These are phyloP conservation scores for Cyberlindnera mycetangii DNA, from an alignment of 805 yeast genomes.

Conservation along the genomic window DNA sequence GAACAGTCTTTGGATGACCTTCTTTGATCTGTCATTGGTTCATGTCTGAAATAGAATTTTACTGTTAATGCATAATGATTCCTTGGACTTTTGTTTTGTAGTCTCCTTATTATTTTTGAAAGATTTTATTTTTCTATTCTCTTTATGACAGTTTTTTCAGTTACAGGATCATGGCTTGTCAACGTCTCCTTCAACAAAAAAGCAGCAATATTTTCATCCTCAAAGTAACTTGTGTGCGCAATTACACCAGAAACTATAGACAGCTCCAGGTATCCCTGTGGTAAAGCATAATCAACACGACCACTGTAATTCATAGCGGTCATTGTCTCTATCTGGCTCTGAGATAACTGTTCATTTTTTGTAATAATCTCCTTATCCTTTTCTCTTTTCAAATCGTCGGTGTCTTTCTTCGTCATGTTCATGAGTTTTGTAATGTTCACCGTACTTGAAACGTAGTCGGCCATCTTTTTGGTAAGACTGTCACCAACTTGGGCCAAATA, in stretches of 20 bases:
- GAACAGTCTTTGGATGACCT: constrained; percentile 79
- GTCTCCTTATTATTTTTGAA: no score
- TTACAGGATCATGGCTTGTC: constrained; percentile 24
- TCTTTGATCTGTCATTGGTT: constrained; percentile 16
- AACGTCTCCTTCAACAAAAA: constrained; percentile 65
- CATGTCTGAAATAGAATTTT: no score
- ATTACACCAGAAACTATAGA: constrained; percentile 77
- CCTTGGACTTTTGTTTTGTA: background rate
- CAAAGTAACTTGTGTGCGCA: constrained; percentile 87
- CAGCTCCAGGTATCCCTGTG: constrained; percentile 75
- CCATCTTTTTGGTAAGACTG: constrained; percentile 13
- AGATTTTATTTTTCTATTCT: no score
- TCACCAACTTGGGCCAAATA: constrained; percentile 37
- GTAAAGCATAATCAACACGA: constrained; percentile 76
- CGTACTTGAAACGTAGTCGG: constrained; percentile 13
- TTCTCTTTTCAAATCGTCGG: constrained; percentile 13
- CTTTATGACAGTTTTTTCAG: constrained; percentile 29
- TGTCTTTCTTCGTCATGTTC: constrained; percentile 1
- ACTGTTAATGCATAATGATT: background rate
- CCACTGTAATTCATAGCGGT: constrained; percentile 62
- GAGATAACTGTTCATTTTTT: constrained; percentile 25
- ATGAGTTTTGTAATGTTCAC: constrained; percentile 12
- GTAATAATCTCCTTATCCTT: constrained; percentile 18
- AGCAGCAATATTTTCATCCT: constrained; percentile 79
- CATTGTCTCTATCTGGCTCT: constrained; percentile 37